Evolutionary conservation across 2,329 filamentous ascomycete species (phyloP).

Genomic region (Aspergillus ustus): DNA sequence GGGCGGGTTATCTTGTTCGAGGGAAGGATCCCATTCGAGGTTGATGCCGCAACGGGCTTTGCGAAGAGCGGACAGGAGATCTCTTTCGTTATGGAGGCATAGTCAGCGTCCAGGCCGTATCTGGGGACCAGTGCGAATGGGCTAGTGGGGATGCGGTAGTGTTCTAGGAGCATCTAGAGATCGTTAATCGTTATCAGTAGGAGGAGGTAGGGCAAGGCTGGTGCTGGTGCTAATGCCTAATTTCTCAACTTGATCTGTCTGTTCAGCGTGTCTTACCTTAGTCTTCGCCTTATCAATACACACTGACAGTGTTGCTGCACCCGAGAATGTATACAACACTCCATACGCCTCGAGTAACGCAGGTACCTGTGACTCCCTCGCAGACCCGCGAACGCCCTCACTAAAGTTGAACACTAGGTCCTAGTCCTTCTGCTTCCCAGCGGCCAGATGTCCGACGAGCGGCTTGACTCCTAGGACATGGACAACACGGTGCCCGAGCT

Average conservation of each 20-base stretch:
- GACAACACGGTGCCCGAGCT: conserved; percentile 21
- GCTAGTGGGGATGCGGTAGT: conserved; percentile 23
- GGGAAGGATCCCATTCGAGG: conserved; percentile 25
- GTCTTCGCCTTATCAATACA: conserved; percentile 28
- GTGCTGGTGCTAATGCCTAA: not conserved
- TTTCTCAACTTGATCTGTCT: not conserved
- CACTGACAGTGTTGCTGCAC: conserved; percentile 28
- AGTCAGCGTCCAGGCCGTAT: not conserved
- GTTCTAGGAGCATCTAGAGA: conserved; percentile 21
- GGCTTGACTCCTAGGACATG: conserved; percentile 22
- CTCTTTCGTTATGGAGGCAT: conserved; percentile 3
- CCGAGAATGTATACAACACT: conserved; percentile 30
- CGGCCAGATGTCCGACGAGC: conserved; percentile 23
- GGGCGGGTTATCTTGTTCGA: conserved; percentile 21
- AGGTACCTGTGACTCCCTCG: conserved; percentile 31
- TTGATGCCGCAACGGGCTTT: conserved; percentile 23
- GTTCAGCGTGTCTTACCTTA: conserved; percentile 21
- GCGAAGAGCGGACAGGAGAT: conserved; percentile 27
- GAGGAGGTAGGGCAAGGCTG: too few relatives aligned
- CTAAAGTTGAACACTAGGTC: conserved; percentile 34
- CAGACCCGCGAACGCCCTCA: conserved; percentile 28
- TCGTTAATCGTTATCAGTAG: not conserved
- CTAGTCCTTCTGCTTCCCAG: conserved; percentile 24
- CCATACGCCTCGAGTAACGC: conserved; percentile 32
- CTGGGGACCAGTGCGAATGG: conserved; percentile 20